Percentiles rank a stretch among this genome's conserved stretches.
Evolutionary conservation across 1,284 basidiomycete species (phyloP).

Genomic region (Singerocomus rubriflavus): DNA sequence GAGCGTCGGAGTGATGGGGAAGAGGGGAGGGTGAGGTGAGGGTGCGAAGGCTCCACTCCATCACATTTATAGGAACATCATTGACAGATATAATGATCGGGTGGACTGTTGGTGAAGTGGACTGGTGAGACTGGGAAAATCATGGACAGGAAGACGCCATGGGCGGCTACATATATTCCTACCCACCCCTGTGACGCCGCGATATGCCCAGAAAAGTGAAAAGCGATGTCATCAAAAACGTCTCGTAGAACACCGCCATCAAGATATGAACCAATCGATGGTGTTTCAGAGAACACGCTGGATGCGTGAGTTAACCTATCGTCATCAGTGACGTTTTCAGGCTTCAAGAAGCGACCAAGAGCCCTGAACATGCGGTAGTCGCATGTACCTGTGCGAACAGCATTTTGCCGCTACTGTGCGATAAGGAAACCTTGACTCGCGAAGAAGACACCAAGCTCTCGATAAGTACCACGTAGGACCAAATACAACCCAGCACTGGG

Average conservation of each 20-base stretch:
- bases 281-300: constrained; percentile 13
- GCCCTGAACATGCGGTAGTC: constrained; percentile 19
- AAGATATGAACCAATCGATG: constrained; percentile 15
- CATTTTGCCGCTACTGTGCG: neutral
- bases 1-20: constrained; percentile 1
- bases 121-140: neutral
- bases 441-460: neutral
- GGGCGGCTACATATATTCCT: constrained; percentile 16
- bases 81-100: neutral
- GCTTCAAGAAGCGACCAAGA: constrained; percentile 9
- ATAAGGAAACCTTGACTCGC: neutral
- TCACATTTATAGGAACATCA: constrained; percentile 22
- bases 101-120: neutral
- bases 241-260: constrained; percentile 4
- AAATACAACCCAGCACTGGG: constrained; percentile 11
- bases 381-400: constrained; percentile 10
- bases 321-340: constrained; percentile 5
- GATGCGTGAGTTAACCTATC: constrained; percentile 9
- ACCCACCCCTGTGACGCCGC: neutral
- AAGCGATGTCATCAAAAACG: neutral
- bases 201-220: constrained; percentile 4
- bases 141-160: neutral
- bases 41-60: neutral
- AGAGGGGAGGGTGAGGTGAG: constrained; percentile 1
- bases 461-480: constrained; percentile 9